phyloP scores from a whole-genome alignment of 805 yeast species.

The Millerozyma acaciae region DNA sequence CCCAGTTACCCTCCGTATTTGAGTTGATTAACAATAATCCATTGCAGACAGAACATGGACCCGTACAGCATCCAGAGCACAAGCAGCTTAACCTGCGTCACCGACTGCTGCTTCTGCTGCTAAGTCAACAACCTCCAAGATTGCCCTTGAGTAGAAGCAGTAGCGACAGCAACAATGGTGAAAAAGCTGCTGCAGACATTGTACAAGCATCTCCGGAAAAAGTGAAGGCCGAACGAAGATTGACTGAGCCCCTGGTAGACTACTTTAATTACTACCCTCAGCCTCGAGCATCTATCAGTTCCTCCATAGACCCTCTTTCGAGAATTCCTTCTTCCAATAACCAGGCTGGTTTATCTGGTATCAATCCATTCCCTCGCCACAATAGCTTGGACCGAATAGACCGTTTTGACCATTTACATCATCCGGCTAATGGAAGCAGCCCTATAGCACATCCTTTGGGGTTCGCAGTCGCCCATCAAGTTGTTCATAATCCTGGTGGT shows the following conservation, averaged over 20 bases:
- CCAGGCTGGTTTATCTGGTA: neutral
- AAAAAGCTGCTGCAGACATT: neutral
- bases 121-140: too few species aligned
- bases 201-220: neutral
- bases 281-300: constrained; percentile 6
- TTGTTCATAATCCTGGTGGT: neutral
- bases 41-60: neutral
- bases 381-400: constrained; percentile 1
- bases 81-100: too few species aligned
- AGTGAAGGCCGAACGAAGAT: constrained; percentile 1
- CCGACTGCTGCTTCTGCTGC: too few species aligned
- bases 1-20: constrained; percentile 10
- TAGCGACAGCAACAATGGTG: neutral
- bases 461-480: too few species aligned
- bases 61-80: too few species aligned
- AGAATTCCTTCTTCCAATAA: constrained; percentile 7
- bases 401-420: neutral
- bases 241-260: constrained; percentile 5
- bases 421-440: constrained; percentile 1
- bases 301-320: constrained; percentile 7
- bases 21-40: constrained; percentile 8
- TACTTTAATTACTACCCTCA: constrained; percentile 3
- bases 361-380: constrained; percentile 1
- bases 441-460: too few species aligned
- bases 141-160: neutral